These are phyloP conservation scores for Casuarina equisetifolia DNA, from an alignment of 306 rosid species.

Conservation along the genomic window DNA sequence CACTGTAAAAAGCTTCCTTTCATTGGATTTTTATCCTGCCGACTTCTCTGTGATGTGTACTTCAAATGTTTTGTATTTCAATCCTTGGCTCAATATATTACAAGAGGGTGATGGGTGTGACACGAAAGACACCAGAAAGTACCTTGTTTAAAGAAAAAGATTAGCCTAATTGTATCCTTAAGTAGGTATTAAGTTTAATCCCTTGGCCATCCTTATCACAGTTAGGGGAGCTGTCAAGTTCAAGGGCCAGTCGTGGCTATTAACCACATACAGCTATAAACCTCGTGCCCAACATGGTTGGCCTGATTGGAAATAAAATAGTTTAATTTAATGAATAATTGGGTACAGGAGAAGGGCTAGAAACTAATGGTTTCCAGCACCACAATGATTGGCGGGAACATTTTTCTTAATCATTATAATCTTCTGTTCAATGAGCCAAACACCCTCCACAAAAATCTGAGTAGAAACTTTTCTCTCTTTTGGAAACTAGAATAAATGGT, in stretches of 20 bases:
- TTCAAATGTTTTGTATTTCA: not conserved
- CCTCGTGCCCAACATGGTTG: not conserved
- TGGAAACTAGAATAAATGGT: not conserved
- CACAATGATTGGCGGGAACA: no score
- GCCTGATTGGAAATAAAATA: not conserved
- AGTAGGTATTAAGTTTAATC: constrained; percentile 35
- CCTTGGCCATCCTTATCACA: constrained; percentile 9
- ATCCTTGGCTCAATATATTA: not conserved
- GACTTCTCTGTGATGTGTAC: not conserved
- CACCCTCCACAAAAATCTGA: not conserved
- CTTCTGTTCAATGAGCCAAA: not conserved
- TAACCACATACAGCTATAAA: constrained; percentile 8
- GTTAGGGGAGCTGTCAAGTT: constrained; percentile 3
- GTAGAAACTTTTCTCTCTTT: not conserved
- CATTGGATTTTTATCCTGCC: not conserved
- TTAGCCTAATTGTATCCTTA: constrained; percentile 14
- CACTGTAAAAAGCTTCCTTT: not conserved
- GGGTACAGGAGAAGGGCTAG: not conserved
- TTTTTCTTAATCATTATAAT: no score
- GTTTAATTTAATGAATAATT: not conserved
- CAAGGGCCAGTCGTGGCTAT: not conserved
- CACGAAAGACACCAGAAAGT: not conserved
- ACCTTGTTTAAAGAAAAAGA: not conserved
- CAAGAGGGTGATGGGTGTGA: constrained; percentile 11
- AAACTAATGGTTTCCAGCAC: not conserved